phyloP scores from a whole-genome alignment of 805 yeast genomes.

The Suhomyces sp. region DNA sequence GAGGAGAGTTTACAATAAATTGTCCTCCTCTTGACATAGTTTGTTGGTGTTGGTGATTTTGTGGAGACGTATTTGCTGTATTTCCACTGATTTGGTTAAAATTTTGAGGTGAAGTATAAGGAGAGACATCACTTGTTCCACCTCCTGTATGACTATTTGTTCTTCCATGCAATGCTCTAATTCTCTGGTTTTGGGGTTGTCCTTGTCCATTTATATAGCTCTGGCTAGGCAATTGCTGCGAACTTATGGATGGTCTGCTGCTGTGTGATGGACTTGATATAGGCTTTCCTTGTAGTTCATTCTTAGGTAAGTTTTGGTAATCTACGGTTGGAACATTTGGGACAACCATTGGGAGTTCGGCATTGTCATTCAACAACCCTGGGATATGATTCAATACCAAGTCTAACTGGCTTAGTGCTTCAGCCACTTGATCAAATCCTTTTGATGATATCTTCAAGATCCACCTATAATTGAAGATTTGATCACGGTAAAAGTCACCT shows the following conservation, averaged over 20 bases:
- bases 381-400: conserved; percentile 74
- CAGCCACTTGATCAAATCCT: conserved; percentile 75
- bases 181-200: conserved; percentile 3
- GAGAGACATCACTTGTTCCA: conserved; percentile 11
- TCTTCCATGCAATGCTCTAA: conserved; percentile 1
- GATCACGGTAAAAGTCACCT: conserved; percentile 60
- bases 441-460: conserved; percentile 70
- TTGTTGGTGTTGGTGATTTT: neutral
- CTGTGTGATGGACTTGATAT: no score
- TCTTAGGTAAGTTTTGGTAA: conserved; percentile 10
- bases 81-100: conserved; percentile 7
- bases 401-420: conserved; percentile 71
- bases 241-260: neutral
- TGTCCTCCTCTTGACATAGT: conserved; percentile 19
- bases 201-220: no score
- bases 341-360: conserved; percentile 36
- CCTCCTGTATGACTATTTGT: conserved; percentile 5
- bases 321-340: conserved; percentile 34
- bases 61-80: no score
- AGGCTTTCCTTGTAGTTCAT: conserved; percentile 3
- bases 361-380: conserved; percentile 49
- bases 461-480: conserved; percentile 75
- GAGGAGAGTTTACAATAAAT: conserved; percentile 24
- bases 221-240: conserved; percentile 4
- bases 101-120: conserved; percentile 22